Base-by-base conservation (phyloP, 1,284 basidiomycete genomes). In the Sporisorium exsertum region DNA sequence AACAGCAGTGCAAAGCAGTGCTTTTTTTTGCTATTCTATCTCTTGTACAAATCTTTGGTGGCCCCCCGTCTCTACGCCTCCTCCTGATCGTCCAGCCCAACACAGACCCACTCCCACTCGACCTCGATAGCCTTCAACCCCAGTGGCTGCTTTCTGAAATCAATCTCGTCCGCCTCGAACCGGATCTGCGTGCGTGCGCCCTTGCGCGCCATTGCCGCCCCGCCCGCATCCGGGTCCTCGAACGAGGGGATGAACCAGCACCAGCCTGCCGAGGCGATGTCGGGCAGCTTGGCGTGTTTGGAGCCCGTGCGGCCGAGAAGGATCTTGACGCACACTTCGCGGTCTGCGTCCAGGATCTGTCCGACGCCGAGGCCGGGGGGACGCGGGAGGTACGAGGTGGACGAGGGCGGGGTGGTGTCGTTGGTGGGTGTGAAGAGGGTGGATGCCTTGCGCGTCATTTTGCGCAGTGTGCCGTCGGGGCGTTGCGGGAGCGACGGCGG, bases 221-320 rank as follows among this genome's bases (percentile, higher is more conserved):
- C 47, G 0, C 63, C 69, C 0, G 69, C 63, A 46, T 77, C 58
- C 0, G 77, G 73, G 18, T 78, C 77, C 42, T 86, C 84, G 54
- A 86, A 86, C 0, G 78, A 63, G 0, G 85, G 85, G 32, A 86
- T 82, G 65, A 86, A 71, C 85, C 85, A 86, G 35, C 77, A 69
- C 73, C 84, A 79, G 5, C 85, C 85, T 1, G 84, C 78, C 0
- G 80, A 66, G 13, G 84, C 78, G 50, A 85, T 71, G 22, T 79
- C 84, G 0, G 84, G 84, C 9, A 86, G 50, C 56, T 74, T 75
- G 43, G 81, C 67, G 53, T 85, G 84, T 50, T 80, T 84, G 20
- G 58, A 64, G 16, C 85, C 85, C 32, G 77, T 82, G 35, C 81
- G 67, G 3, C 84, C 85, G 10, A 84, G 61, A 12, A 86, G 65